phyloP scores from a whole-genome alignment of 495 filamentous ascomycete genomes.

The Penicillium silybi region DNA sequence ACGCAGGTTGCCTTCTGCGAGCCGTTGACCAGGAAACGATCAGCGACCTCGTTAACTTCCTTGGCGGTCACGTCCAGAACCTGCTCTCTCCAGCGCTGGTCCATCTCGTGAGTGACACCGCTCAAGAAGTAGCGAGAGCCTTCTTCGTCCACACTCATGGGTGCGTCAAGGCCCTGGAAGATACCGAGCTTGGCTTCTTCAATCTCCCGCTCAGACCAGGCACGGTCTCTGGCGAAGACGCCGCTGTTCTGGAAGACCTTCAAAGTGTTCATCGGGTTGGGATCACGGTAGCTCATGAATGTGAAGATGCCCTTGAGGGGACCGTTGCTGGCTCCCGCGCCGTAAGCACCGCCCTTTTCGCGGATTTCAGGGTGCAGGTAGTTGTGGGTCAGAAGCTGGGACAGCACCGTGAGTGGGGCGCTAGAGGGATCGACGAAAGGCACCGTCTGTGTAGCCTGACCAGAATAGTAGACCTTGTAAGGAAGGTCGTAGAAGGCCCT shows the following conservation, averaged over 20 bases:
- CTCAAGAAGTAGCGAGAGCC: conserved; percentile 82
- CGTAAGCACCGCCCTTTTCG: conserved; percentile 96
- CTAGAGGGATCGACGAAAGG: conserved; percentile 74
- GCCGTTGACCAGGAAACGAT: conserved; percentile 75
- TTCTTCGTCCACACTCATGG: conserved; percentile 79
- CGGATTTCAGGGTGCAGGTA: conserved; percentile 96
- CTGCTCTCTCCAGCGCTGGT: conserved; percentile 77
- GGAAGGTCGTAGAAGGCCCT: conserved; percentile 91
- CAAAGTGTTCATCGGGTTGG: conserved; percentile 87
- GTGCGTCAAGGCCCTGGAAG: conserved; percentile 95
- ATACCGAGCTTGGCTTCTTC: conserved; percentile 95
- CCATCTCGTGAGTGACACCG: conserved; percentile 84
- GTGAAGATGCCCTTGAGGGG: conserved; percentile 81
- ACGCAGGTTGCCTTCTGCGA: conserved; percentile 54
- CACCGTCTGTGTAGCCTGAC: conserved; percentile 73
- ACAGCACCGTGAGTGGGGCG: conserved; percentile 79
- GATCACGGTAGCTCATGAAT: conserved; percentile 94
- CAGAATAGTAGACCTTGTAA: conserved; percentile 95
- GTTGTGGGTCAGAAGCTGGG: conserved; percentile 94
- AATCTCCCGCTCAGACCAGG: conserved; percentile 82
- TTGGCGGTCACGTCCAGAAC: conserved; percentile 81
- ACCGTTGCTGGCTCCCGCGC: conserved; percentile 80
- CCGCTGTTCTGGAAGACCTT: conserved; percentile 82
- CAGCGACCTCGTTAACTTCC: conserved; percentile 75
- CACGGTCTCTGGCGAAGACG: conserved; percentile 73